Evolutionary conservation across 2,329 filamentous ascomycete genomes (phyloP).

Genomic region (Verticillium longisporum): DNA sequence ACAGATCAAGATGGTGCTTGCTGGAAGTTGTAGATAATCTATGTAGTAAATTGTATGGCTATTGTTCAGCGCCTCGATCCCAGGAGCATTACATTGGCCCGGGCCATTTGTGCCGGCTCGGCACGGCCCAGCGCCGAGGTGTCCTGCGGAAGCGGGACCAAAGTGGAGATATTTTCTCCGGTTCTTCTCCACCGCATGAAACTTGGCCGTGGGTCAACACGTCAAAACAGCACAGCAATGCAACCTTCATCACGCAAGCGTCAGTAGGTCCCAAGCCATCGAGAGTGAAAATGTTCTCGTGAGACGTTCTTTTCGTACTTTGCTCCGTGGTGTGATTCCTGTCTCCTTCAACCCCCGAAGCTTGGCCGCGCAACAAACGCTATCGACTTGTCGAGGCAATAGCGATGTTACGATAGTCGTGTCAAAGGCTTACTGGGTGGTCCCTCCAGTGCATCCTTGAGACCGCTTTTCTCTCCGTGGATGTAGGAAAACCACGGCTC

Average conservation of each 20-base stretch:
- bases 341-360: background rate
- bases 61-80: no score
- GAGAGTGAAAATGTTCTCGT: no score
- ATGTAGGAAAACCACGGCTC: slow-evolving; percentile 15
- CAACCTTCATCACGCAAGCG: background rate
- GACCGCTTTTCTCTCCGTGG: slow-evolving; percentile 12
- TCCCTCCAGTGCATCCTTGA: slow-evolving; percentile 6
- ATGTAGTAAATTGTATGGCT: no score
- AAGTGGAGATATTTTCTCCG: background rate
- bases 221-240: background rate
- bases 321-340: background rate
- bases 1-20: no score
- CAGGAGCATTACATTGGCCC: background rate
- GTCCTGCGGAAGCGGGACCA: background rate
- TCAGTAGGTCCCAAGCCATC: background rate
- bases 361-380: background rate
- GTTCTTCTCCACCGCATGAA: background rate
- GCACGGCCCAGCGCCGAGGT: background rate
- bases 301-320: background rate
- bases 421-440: background rate
- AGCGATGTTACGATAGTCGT: background rate
- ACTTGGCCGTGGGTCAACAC: background rate
- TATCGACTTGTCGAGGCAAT: no score
- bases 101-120: background rate
- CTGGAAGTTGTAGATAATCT: background rate